Base-by-base conservation (phyloP, 129 eudicot species). In the Flaveria ramosissima region DNA sequence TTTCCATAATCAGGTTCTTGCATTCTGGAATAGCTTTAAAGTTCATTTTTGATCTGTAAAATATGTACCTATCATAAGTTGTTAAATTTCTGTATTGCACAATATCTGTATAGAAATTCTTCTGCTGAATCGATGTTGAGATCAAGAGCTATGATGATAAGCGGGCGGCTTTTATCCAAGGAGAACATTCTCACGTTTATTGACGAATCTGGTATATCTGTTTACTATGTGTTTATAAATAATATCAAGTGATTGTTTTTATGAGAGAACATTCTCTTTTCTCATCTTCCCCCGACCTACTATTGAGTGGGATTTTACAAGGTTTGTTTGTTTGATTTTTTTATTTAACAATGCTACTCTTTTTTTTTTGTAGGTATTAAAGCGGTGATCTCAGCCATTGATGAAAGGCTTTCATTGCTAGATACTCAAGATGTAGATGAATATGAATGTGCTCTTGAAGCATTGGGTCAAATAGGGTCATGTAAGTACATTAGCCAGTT, bases 141-240 rank as follows among this genome's bases (percentile, higher is more conserved):
- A 86, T 89, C 98, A 70, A 85, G 98, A 81, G 96, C 97, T 41
- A 85, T 94, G 97, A 85, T 84, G 98, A 94, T 94, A 78, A 80
- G 87, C 47, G 97, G 98, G 48, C 88, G 98, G 80, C 86, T 94
- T 79, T 81, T 93, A 84, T 88, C 90, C 47, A 93, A 81, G 71
- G 97, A 90, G 80, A 87, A 85, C 56, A 80, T 84, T 72, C 82
- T 84, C 85, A 69, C 59, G 73, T 90, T 84, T 27, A 73, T 84
- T 51, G 86, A 85, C 68, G 91, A 91, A 86, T 74, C 87, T 21
- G 85, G 98, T 93, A 27, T 74, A 20, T 69, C 45, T 53, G 10
- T 36, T n/a, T 24, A 15, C 71, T 7, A 4, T 73, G 21, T 62
- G 27, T 9, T 2, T 74, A 3, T 74, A 5, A 32, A 3, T 59